Evolutionary conservation across 257 asterid species (phyloP).

Genomic region (Linderniella brevidens): DNA sequence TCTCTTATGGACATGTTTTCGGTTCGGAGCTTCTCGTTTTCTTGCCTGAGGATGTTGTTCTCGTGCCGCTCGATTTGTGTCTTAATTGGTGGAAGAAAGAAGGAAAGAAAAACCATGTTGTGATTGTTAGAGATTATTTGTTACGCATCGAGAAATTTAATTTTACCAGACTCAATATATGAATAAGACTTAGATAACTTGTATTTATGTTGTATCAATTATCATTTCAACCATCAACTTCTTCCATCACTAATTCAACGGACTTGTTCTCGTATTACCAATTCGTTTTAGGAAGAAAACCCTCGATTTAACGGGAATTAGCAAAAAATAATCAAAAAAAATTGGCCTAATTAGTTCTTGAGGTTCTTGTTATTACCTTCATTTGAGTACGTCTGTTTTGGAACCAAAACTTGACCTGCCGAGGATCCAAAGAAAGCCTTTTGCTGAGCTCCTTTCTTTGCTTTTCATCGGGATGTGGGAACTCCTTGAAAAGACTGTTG

Average conservation of each 20-base stretch:
- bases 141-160: no score
- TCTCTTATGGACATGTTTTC: slow-evolving; percentile 44
- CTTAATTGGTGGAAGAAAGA: slow-evolving; percentile 14
- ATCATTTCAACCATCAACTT: no score
- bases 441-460: slow-evolving; percentile 41
- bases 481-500: slow-evolving; percentile 43
- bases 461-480: slow-evolving; percentile 52
- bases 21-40: slow-evolving; percentile 40
- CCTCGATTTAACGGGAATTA: not conserved
- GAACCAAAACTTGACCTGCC: slow-evolving; percentile 61
- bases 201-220: no score
- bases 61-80: slow-evolving; percentile 47
- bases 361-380: slow-evolving; percentile 45
- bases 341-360: no score
- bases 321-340: not conserved
- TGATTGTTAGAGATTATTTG: no score
- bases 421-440: slow-evolving; percentile 36
- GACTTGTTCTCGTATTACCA: no score
- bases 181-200: no score
- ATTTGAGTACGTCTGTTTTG: slow-evolving; percentile 52
- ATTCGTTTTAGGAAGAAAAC: no score
- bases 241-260: no score
- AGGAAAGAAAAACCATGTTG: no score
- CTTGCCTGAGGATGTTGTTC: slow-evolving; percentile 35
- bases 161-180: no score